These are phyloP conservation scores for Phytophthora syringae DNA, from an alignment of 352 stramenopile species.

Conservation along the genomic window DNA sequence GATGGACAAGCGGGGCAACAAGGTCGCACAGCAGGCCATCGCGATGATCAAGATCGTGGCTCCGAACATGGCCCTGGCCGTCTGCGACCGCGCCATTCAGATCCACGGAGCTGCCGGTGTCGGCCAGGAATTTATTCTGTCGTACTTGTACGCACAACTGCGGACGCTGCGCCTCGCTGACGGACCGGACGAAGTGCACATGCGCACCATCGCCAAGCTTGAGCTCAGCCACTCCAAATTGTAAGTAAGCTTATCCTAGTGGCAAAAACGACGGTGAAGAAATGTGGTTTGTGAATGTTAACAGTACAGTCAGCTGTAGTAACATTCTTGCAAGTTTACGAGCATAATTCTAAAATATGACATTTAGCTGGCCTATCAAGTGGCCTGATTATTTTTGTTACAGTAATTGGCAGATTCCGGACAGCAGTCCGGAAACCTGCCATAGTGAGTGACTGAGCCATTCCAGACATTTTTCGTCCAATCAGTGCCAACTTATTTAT, in stretches of 20 bases:
- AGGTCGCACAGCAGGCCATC: conserved; percentile 92
- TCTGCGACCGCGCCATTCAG: conserved; percentile 94
- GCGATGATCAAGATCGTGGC: conserved; percentile 97
- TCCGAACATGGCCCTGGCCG: conserved; percentile 87
- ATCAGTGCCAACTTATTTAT: no score
- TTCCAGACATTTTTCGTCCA: no score
- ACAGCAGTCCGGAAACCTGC: no score
- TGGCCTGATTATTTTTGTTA: no score
- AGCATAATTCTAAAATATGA: no score
- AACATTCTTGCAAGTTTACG: no score
- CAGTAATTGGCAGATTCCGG: no score
- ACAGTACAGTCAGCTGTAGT: no score
- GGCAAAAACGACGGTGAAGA: conserved; percentile 18
- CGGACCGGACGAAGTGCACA: conserved; percentile 97
- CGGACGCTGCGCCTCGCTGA: conserved; percentile 96
- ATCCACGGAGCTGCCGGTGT: conserved; percentile 85
- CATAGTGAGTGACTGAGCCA: no score
- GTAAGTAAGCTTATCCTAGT: no score
- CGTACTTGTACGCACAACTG: conserved; percentile 91
- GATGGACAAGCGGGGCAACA: conserved; percentile 88
- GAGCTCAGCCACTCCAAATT: conserved; percentile 81
- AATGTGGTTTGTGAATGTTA: conserved; percentile 1
- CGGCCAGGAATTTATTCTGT: conserved; percentile 93
- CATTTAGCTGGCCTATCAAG: no score
- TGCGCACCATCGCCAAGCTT: conserved; percentile 93